Evolutionary conservation across 2,329 filamentous ascomycete genomes (phyloP).

Genomic region (Fusarium sp.): DNA sequence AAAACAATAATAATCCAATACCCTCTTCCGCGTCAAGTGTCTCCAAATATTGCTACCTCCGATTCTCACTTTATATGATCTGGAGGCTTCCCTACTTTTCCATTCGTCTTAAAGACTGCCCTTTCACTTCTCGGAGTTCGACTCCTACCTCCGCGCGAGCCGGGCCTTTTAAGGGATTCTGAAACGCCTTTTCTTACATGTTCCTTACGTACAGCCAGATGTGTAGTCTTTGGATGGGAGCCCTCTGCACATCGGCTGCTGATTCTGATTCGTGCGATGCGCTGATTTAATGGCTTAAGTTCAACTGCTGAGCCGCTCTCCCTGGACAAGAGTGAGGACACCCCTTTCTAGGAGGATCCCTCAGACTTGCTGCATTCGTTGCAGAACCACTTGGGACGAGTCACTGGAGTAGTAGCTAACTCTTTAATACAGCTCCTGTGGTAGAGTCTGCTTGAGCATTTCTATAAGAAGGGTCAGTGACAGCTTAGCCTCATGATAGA

Average conservation of each 20-base stretch:
- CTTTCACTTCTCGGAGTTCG: constrained; percentile 4
- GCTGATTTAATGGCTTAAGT: background rate
- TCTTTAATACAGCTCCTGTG: constrained; percentile 60
- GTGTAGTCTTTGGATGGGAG: constrained; percentile 2
- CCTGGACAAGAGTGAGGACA: constrained; percentile 22
- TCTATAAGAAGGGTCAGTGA: constrained; percentile 48
- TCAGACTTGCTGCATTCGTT: constrained; percentile 52
- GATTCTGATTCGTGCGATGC: background rate
- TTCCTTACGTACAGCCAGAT: constrained; percentile 12
- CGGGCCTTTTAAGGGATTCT: background rate
- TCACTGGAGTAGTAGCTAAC: constrained; percentile 51
- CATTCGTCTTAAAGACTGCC: background rate
- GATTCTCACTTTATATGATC: background rate
- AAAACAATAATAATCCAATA: constrained; percentile 16
- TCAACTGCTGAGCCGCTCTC: constrained; percentile 2
- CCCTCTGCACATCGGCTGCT: constrained; percentile 6
- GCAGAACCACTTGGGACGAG: constrained; percentile 56
- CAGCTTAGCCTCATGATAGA: background rate
- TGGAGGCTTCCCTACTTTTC: background rate
- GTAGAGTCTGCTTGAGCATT: constrained; percentile 58
- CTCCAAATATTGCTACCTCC: constrained; percentile 19
- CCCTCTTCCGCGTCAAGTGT: constrained; percentile 15
- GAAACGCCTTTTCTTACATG: background rate
- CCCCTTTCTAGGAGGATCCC: constrained; percentile 45
- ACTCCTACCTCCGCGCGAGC: constrained; percentile 1